Evolutionary conservation across 306 rosid genomes (phyloP).

Genomic region (Cicer bijugum): DNA sequence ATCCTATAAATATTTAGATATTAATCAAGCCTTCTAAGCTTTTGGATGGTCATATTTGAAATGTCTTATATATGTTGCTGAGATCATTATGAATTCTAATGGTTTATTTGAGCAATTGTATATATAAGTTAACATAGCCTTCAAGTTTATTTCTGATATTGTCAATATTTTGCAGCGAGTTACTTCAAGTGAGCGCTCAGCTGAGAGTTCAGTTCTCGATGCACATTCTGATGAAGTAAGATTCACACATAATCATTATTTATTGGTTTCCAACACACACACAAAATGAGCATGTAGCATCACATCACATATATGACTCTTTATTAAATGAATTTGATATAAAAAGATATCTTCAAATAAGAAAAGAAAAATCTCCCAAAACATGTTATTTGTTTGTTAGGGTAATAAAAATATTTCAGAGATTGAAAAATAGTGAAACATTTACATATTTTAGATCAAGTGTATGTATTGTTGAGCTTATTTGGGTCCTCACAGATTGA

Average conservation of each 20-base stretch:
- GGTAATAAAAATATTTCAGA: constrained; percentile 36
- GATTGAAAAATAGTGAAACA: not conserved
- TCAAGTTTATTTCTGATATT: constrained; percentile 39
- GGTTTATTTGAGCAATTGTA: constrained; percentile 31
- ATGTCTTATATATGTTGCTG: constrained; percentile 5
- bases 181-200: constrained; percentile 86
- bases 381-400: constrained; percentile 24
- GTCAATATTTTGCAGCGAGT: constrained; percentile 71
- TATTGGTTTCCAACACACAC: constrained; percentile 15
- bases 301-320: not conserved
- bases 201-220: constrained; percentile 95
- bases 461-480: constrained; percentile 41
- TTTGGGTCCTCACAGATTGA: constrained; percentile 64
- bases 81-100: constrained; percentile 25
- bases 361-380: constrained; percentile 28
- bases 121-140: constrained; percentile 8
- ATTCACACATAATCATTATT: constrained; percentile 34
- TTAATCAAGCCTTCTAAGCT: constrained; percentile 3
- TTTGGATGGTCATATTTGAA: constrained; percentile 20
- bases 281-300: not conserved
- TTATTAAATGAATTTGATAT: not conserved
- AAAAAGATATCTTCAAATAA: constrained; percentile 20
- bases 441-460: constrained; percentile 26
- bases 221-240: constrained; percentile 79
- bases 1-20: not conserved